Conservation (phyloP, 1,284 basidiomycete genomes). For the Spongiforma sp. region DNA sequence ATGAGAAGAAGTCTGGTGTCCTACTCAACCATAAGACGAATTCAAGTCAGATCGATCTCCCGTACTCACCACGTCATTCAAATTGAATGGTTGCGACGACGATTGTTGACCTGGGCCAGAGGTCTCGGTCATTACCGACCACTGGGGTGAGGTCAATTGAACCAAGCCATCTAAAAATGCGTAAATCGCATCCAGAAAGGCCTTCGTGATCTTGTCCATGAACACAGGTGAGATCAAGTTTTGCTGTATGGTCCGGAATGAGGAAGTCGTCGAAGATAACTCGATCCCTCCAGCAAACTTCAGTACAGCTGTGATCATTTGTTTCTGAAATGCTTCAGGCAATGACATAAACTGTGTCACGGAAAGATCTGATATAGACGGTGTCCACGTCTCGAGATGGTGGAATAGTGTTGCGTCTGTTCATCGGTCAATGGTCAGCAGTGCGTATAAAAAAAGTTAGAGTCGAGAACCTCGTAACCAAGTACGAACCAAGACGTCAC, state of each 20-base stretch:
- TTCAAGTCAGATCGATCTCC: neutral
- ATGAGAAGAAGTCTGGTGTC: slow-evolving; percentile 90
- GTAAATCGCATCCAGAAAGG: slow-evolving; percentile 90
- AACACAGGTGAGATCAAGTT: slow-evolving; percentile 62
- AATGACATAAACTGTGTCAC: slow-evolving; percentile 74
- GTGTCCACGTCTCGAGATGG: slow-evolving; percentile 86
- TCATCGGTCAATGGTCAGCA: slow-evolving; percentile 12
- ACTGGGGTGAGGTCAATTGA: slow-evolving; percentile 79
- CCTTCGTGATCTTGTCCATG: slow-evolving; percentile 77
- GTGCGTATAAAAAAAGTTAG: neutral
- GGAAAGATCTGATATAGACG: slow-evolving; percentile 59
- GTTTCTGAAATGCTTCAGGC: slow-evolving; percentile 85
- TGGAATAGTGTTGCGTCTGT: slow-evolving; percentile 90
- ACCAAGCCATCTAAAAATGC: slow-evolving; percentile 91
- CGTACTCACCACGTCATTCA: slow-evolving; percentile 62
- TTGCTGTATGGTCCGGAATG: slow-evolving; percentile 57
- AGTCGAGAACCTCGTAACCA: slow-evolving; percentile 80
- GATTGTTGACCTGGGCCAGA: slow-evolving; percentile 15
- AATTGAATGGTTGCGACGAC: slow-evolving; percentile 42
- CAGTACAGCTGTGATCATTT: slow-evolving; percentile 80
- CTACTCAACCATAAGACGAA: slow-evolving; percentile 44
- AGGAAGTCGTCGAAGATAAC: slow-evolving; percentile 47
- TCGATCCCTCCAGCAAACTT: slow-evolving; percentile 86
- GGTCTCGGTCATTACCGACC: slow-evolving; percentile 50
- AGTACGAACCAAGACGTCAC: slow-evolving; percentile 76